Base-by-base conservation (phyloP, 1,284 basidiomycete genomes). In the Boletus subluridellus region DNA sequence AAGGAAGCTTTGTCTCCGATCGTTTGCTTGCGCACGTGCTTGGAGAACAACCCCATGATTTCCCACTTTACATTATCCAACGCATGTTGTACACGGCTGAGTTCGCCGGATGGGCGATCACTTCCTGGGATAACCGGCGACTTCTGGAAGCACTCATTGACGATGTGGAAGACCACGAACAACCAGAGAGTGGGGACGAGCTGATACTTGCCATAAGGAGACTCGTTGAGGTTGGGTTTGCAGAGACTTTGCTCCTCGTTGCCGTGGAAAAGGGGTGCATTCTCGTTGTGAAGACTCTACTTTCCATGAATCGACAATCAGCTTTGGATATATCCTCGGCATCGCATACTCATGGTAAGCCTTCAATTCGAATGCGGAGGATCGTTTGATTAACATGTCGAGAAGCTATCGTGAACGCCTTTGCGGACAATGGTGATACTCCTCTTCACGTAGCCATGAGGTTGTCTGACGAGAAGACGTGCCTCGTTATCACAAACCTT, bases 361-460 rank as follows among this genome's bases (percentile, higher is more conserved):
- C 15, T 39, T 17, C 17, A 39, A 39, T 39, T 7, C 17, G 2
- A 34, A 34, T n/a, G 17, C 17, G 14, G 15, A 17, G 17, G 4
- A 21, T 42, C 17, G 4, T 11, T 12, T 21, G 8, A 10, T n/a
- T 42, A n/a, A 42, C n/a, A 6, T n/a, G 4, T 5, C 9, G n/a
- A 5, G 17, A 9, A 41, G 39, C 4, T 21, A 21, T 41, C n/a
- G 30, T 24, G 7, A 24, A 51, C 30, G 34, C 30, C 4, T 1
- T 61, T 34, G 48, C 51, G 2, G 14, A 2, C 7, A 63, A 61
- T n/a, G 60, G 60, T 1, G 56, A 61, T 12, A 63, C 60, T 2
- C 46, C 37, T 1, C 32, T 61, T 1, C 60, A 63, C 5, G 4
- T 63, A 4, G 49, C 32, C 3, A 42, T 62, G 32, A 50, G 8